phyloP scores from a whole-genome alignment of 1,284 basidiomycete genomes.

The Heterobasidion parviporum region DNA sequence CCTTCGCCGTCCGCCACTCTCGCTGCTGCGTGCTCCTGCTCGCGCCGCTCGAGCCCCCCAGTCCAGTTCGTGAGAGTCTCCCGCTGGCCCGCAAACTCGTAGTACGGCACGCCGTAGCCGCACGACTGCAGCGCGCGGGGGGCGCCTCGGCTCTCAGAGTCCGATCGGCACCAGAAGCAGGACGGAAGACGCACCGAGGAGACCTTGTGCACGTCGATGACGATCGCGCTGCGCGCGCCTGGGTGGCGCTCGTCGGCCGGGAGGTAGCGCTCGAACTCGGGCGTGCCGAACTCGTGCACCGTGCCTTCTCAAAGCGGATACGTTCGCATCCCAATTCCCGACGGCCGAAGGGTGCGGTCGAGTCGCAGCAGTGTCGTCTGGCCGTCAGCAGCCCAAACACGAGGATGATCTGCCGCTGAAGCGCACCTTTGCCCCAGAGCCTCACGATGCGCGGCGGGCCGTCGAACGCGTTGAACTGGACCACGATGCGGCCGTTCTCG shows the following conservation, averaged over 20 bases:
- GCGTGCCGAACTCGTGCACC: slow-evolving; percentile 44
- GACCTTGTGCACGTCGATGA: slow-evolving; percentile 43
- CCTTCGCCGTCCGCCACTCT: background rate
- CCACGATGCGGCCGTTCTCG: slow-evolving; percentile 51
- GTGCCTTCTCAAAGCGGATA: slow-evolving; percentile 23
- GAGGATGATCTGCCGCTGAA: no score
- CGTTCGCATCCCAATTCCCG: no score
- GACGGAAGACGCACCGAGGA: slow-evolving; percentile 31
- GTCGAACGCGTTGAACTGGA: slow-evolving; percentile 48
- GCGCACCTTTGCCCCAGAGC: slow-evolving; percentile 40
- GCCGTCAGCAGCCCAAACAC: no score
- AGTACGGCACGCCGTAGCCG: slow-evolving; percentile 45
- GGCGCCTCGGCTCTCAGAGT: background rate
- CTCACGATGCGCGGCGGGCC: slow-evolving; percentile 44
- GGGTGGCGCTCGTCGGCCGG: slow-evolving; percentile 34
- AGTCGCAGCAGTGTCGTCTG: no score
- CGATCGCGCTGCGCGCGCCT: slow-evolving; percentile 44
- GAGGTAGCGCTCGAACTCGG: slow-evolving; percentile 37
- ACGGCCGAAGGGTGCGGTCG: no score
- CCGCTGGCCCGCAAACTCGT: slow-evolving; percentile 36
- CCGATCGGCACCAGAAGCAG: background rate
- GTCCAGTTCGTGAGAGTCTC: slow-evolving; percentile 26
- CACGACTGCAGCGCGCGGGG: slow-evolving; percentile 33
- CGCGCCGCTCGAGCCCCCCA: slow-evolving; percentile 21
- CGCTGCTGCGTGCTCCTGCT: slow-evolving; percentile 12